Conservation (phyloP, 352 stramenopile species). For the Peronospora belbahrii region DNA sequence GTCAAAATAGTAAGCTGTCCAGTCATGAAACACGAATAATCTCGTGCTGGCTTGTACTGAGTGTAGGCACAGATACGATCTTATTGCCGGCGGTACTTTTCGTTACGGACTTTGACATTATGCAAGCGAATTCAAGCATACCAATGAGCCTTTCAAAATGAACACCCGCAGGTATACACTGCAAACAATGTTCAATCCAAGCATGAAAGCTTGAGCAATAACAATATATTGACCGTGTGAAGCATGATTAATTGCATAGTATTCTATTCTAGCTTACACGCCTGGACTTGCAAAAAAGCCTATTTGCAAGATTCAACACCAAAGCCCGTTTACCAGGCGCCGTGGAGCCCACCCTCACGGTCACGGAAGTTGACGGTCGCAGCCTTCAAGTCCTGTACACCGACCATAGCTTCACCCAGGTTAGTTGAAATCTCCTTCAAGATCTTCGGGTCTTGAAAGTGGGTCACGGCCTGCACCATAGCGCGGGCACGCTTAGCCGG, state of each 20-base stretch:
- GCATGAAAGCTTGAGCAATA: conserved; percentile 12
- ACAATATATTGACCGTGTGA: conserved; percentile 19
- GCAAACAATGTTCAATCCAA: too few relatives aligned
- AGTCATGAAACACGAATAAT: too few relatives aligned
- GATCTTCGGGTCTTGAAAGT: conserved; percentile 96
- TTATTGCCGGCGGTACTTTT: too few relatives aligned
- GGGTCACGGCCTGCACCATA: conserved; percentile 95
- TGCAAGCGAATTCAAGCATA: not conserved
- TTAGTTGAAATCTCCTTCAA: conserved; percentile 94
- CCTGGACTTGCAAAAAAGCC: too few relatives aligned
- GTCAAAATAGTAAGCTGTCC: too few relatives aligned
- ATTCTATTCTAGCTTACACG: conserved; percentile 1
- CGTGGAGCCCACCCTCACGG: conserved; percentile 86
- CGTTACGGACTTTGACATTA: too few relatives aligned
- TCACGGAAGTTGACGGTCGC: conserved; percentile 96
- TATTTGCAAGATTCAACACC: conserved; percentile 5
- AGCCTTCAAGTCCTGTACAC: conserved; percentile 93
- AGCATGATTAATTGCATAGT: conserved; percentile 4
- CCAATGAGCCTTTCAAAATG: too few relatives aligned
- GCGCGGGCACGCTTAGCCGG: conserved; percentile 90
- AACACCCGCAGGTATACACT: too few relatives aligned
- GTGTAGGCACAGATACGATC: too few relatives aligned
- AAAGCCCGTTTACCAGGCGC: conserved; percentile 44
- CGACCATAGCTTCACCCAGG: conserved; percentile 96
- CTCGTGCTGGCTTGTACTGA: too few relatives aligned